phyloP scores from a whole-genome alignment of 306 rosid genomes.

The Trichosanthes truncata region DNA sequence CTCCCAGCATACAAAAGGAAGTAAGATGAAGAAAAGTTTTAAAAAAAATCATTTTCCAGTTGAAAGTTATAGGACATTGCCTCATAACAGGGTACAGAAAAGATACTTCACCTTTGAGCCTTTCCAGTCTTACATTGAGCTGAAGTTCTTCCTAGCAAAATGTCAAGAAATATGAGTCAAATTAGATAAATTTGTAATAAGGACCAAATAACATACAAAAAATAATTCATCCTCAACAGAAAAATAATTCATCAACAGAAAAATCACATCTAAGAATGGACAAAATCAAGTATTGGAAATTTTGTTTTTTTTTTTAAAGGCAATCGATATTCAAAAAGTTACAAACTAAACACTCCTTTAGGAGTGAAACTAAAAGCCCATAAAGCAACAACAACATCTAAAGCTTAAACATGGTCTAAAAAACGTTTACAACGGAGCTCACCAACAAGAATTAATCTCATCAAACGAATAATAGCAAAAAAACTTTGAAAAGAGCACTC shows the following conservation, averaged over 20 bases:
- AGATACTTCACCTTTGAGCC: not conserved
- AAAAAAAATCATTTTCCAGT: not conserved
- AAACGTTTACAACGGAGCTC: not conserved
- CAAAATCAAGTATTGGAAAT: not conserved
- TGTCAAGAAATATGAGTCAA: not conserved
- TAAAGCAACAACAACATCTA: not conserved
- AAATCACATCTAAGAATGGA: not conserved
- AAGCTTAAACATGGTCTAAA: not conserved
- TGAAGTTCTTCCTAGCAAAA: not conserved
- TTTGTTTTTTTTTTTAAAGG: not conserved
- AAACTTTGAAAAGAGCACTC: not conserved
- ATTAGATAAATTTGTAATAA: not conserved
- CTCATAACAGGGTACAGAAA: not conserved
- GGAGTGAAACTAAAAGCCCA: not conserved
- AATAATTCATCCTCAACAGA: not conserved
- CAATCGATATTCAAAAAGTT: not conserved
- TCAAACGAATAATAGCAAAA: not conserved
- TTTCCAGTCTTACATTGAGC: constrained; percentile 1
- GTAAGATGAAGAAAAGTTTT: not conserved
- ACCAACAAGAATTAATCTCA: not conserved
- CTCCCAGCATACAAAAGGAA: not conserved
- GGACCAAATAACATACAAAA: not conserved
- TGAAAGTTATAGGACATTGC: not conserved
- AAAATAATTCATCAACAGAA: no score
- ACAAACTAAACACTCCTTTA: not conserved